Percentiles rank a stretch among this genome's conserved stretches.
Conservation (phyloP, 768 basidiomycete species). For the Hericium rajendrae region DNA sequence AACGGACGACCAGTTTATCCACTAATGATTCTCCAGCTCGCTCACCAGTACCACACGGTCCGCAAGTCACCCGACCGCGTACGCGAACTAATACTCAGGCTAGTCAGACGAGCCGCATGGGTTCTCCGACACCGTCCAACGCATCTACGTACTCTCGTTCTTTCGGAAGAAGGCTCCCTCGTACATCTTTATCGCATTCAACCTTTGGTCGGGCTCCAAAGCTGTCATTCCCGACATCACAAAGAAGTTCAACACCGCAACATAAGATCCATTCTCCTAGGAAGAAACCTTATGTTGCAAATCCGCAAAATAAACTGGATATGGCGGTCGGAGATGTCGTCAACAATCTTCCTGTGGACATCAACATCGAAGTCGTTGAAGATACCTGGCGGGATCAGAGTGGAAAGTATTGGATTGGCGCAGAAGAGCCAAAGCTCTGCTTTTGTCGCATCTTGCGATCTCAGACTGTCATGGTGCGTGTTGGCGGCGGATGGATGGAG, state of each 20-base stretch:
- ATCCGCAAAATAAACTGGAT: constrained; percentile 88
- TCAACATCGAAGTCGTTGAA: constrained; percentile 71
- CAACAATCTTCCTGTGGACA: constrained; percentile 77
- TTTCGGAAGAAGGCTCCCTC: constrained; percentile 28
- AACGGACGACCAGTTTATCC: constrained; percentile 61
- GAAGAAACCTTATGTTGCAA: constrained; percentile 70
- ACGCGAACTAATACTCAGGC: constrained; percentile 33
- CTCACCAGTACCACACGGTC: not conserved
- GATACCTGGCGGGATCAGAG: constrained; percentile 90
- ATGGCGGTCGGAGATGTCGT: constrained; percentile 89
- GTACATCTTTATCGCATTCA: constrained; percentile 37
- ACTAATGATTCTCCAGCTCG: constrained; percentile 30
- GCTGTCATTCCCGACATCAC: constrained; percentile 41
- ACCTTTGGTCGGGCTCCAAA: constrained; percentile 65
- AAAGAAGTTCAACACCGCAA: constrained; percentile 37
- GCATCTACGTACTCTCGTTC: constrained; percentile 42
- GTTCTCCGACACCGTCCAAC: constrained; percentile 59
- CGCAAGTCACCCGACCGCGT: constrained; percentile 7
- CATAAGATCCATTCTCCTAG: constrained; percentile 28
- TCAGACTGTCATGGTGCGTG: constrained; percentile 92
- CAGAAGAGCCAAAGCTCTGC: constrained; percentile 81
- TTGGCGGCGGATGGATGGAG: constrained; percentile 92
- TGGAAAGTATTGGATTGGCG: constrained; percentile 94
- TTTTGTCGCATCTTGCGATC: constrained; percentile 88
- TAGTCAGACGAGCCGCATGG: constrained; percentile 29